These are phyloP conservation scores for Nicotiana undulata DNA, from an alignment of 257 asterid species.

Conservation along the genomic window DNA sequence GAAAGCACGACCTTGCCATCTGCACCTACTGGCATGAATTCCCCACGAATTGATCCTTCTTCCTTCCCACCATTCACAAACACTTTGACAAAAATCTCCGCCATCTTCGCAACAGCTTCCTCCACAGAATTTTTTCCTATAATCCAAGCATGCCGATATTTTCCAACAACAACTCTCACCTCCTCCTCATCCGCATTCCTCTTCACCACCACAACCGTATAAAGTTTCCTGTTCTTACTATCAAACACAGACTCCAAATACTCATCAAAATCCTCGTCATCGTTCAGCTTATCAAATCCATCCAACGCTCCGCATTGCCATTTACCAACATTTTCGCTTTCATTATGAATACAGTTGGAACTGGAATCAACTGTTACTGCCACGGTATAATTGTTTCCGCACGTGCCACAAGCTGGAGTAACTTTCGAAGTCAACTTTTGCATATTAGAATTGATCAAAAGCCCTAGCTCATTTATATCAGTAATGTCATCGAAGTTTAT, in stretches of 20 bases:
- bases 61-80: constrained; percentile 84
- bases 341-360: constrained; percentile 31
- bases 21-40: constrained; percentile 97
- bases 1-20: constrained; percentile 94
- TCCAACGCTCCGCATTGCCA: constrained; percentile 63
- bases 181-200: constrained; percentile 30
- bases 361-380: constrained; percentile 49
- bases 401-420: constrained; percentile 49
- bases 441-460: constrained; percentile 40
- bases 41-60: constrained; percentile 68
- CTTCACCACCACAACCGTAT: constrained; percentile 59
- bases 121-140: constrained; percentile 48
- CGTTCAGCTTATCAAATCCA: constrained; percentile 23
- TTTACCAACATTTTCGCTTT: constrained; percentile 6
- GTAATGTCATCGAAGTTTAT: constrained; percentile 23
- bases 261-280: constrained; percentile 54
- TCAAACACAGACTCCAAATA: constrained; percentile 38
- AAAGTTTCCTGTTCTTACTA: constrained; percentile 38
- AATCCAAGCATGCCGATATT: constrained; percentile 85
- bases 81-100: constrained; percentile 58
- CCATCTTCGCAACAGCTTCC: constrained; percentile 54
- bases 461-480: constrained; percentile 38
- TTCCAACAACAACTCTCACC: constrained; percentile 66
- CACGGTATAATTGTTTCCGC: constrained; percentile 40
- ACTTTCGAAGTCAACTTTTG: constrained; percentile 30